These are phyloP conservation scores for Musa schizocarpa DNA, from an alignment of 176 grass and related monocot species.

Conservation along the genomic window DNA sequence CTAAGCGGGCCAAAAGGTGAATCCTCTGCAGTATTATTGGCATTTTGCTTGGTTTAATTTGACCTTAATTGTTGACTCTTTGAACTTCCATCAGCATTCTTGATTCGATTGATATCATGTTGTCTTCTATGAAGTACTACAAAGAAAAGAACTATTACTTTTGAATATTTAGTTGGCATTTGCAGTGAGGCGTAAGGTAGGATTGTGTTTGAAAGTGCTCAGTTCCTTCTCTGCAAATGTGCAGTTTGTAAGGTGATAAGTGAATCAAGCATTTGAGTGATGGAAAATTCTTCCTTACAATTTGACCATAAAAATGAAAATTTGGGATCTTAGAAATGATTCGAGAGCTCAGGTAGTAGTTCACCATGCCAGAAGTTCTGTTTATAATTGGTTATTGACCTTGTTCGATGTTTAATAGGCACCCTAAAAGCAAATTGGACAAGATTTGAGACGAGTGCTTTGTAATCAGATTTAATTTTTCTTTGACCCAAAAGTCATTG, in stretches of 20 bases:
- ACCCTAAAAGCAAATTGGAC: not conserved
- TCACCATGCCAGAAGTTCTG: not conserved
- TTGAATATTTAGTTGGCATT: not conserved
- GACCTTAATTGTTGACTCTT: not conserved
- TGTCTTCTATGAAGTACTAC: not conserved
- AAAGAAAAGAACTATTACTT: not conserved
- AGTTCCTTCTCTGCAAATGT: not conserved
- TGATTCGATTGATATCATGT: not conserved
- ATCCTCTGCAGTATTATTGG: not conserved
- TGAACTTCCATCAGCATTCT: not conserved
- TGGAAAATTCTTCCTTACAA: not conserved
- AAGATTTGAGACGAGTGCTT: not conserved
- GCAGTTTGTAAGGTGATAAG: not conserved
- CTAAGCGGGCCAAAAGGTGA: slow-evolving; percentile 97
- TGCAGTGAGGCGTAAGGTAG: not conserved
- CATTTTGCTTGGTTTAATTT: not conserved
- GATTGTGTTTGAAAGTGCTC: not conserved
- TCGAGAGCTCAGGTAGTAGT: not conserved
- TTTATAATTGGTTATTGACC: not conserved
- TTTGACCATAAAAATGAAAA: not conserved
- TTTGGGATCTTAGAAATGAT: not conserved
- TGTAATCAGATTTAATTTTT: not conserved
- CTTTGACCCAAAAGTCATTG: not conserved
- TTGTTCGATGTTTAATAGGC: not conserved
- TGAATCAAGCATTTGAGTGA: not conserved